phyloP scores from a whole-genome alignment of 495 filamentous ascomycete species.

The Platismatia glauca region DNA sequence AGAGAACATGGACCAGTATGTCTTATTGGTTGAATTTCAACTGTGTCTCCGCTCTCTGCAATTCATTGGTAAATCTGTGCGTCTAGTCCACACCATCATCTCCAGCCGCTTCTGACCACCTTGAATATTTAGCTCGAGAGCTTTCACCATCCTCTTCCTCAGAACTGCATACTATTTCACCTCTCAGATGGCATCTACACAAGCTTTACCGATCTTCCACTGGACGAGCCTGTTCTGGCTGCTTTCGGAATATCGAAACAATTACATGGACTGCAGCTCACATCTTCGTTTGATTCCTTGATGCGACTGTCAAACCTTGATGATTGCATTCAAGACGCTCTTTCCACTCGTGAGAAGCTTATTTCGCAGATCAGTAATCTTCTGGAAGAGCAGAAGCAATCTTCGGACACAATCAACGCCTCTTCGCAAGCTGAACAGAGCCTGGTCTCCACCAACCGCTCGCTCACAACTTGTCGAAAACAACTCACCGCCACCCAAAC shows the following conservation, averaged over 20 bases:
- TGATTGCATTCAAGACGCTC: constrained; percentile 84
- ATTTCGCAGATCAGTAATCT: constrained; percentile 69
- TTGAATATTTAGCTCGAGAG: constrained; percentile 45
- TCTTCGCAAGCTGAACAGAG: constrained; percentile 58
- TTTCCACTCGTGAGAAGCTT: constrained; percentile 65
- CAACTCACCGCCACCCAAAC: constrained; percentile 50
- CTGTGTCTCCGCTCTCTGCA: constrained; percentile 63
- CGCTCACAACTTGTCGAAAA: constrained; percentile 54
- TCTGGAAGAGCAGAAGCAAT: constrained; percentile 45
- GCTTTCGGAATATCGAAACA: constrained; percentile 35
- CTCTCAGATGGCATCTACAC: constrained; percentile 87
- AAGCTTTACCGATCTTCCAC: constrained; percentile 50
- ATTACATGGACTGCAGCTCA: constrained; percentile 38
- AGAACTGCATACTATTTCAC: constrained; percentile 80
- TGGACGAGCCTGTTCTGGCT: constrained; percentile 26
- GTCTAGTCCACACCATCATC: constrained; percentile 12
- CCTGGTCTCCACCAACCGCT: constrained; percentile 47
- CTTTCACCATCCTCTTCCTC: constrained; percentile 66
- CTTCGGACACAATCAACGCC: constrained; percentile 37
- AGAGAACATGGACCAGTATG: constrained; percentile 47
- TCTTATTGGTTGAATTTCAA: constrained; percentile 60
- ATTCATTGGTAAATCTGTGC: constrained; percentile 63
- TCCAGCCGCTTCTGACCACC: neutral
- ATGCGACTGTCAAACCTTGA: constrained; percentile 86
- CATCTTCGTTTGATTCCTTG: constrained; percentile 82